Conservation (phyloP, 768 basidiomycete species). For the Sporobolomyces phaffii region DNA sequence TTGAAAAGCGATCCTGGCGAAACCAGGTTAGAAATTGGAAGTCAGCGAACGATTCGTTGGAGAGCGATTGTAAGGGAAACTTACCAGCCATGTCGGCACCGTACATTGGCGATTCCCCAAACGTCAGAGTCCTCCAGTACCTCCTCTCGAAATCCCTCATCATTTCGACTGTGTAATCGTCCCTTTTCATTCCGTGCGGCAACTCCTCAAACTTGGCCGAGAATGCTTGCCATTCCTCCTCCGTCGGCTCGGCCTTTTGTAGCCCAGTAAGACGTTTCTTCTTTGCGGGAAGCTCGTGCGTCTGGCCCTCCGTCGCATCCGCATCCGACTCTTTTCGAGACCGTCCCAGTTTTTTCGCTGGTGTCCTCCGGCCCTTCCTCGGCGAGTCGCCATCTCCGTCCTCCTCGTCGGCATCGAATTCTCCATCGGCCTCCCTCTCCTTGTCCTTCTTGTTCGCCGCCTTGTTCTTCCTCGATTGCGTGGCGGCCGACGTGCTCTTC, state of each 20-base stretch:
- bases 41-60: no score
- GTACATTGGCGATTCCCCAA: slow-evolving; percentile 92
- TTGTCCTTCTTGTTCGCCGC: slow-evolving; percentile 7
- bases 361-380: slow-evolving; percentile 12
- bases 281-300: not conserved
- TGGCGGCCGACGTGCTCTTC: slow-evolving; percentile 13
- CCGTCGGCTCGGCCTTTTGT: slow-evolving; percentile 28
- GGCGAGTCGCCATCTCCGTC: slow-evolving; percentile 42
- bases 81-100: slow-evolving; percentile 89
- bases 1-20: slow-evolving; percentile 53
- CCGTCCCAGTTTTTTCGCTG: not conserved
- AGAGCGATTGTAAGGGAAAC: no score
- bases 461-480: slow-evolving; percentile 23
- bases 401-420: slow-evolving; percentile 19
- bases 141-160: slow-evolving; percentile 79
- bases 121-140: slow-evolving; percentile 84
- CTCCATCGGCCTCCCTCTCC: slow-evolving; percentile 30
- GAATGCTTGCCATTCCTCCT: slow-evolving; percentile 40
- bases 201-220: slow-evolving; percentile 30
- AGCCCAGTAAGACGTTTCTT: slow-evolving; percentile 27
- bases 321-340: not conserved
- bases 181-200: slow-evolving; percentile 47
- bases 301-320: not conserved
- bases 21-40: no score
- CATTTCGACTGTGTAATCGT: slow-evolving; percentile 81